These are phyloP conservation scores for Leptographium flavum DNA, from an alignment of 2,329 filamentous ascomycete species.

Conservation along the genomic window DNA sequence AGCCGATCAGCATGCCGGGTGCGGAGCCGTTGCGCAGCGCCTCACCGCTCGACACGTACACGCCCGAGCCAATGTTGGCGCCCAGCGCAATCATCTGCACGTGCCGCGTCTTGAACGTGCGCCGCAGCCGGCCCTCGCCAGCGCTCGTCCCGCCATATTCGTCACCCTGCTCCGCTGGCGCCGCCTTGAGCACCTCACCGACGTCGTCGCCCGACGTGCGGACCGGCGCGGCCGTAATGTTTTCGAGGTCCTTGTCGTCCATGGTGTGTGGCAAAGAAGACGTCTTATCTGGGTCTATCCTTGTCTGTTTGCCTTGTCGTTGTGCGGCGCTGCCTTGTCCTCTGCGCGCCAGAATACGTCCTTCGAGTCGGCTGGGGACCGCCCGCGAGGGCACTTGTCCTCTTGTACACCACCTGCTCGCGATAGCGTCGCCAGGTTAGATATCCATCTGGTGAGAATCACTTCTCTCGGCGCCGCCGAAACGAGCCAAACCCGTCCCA, in stretches of 20 bases:
- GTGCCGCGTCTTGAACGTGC: background rate
- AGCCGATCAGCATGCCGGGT: background rate
- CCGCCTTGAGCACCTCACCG: constrained; percentile 5
- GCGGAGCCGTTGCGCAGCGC: background rate
- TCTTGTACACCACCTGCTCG: too few relatives aligned
- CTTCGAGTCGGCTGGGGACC: too few relatives aligned
- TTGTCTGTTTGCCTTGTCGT: background rate
- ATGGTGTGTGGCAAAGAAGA: too few relatives aligned
- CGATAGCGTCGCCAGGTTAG: too few relatives aligned
- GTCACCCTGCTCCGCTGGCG: constrained; percentile 5
- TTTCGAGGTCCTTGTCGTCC: constrained; percentile 3
- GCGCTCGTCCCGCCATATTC: background rate
- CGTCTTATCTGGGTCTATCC: background rate
- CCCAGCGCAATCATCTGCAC: background rate
- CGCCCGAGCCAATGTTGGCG: background rate
- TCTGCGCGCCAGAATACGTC: too few relatives aligned
- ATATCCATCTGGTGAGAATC: too few relatives aligned
- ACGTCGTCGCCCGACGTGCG: constrained; percentile 5
- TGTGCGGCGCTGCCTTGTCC: background rate
- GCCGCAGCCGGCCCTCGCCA: too few relatives aligned
- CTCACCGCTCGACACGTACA: background rate
- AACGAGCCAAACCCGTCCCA: too few relatives aligned
- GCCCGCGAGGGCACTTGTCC: too few relatives aligned
- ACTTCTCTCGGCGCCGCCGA: too few relatives aligned
- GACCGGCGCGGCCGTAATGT: constrained; percentile 2